These are phyloP conservation scores for Pigoraptor vietnamica DNA, from an alignment of 78 protist species.

Conservation along the genomic window DNA sequence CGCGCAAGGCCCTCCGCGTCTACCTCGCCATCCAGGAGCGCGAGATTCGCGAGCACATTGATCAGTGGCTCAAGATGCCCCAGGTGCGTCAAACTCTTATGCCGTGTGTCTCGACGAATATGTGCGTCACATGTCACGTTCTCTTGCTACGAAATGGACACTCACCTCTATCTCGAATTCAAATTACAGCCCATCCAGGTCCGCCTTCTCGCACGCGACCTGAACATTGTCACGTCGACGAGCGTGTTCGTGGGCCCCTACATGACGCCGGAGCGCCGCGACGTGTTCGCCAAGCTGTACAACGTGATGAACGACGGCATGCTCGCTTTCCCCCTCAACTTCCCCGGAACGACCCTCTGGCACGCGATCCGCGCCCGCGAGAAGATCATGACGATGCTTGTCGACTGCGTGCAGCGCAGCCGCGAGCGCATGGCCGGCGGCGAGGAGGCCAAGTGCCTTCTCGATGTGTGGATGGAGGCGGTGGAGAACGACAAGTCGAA, in stretches of 20 bases:
- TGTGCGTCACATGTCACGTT: too few relatives aligned
- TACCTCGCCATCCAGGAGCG: slow-evolving; percentile 60
- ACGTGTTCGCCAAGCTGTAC: slow-evolving; percentile 37
- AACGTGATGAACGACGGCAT: slow-evolving; percentile 54
- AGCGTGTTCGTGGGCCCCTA: slow-evolving; percentile 61
- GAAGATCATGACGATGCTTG: slow-evolving; percentile 34
- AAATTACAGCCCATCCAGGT: slow-evolving; percentile 19
- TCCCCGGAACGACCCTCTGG: slow-evolving; percentile 53
- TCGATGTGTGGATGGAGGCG: slow-evolving; percentile 11
- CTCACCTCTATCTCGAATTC: too few relatives aligned
- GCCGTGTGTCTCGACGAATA: too few relatives aligned
- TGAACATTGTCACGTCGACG: slow-evolving; percentile 51
- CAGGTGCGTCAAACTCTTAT: too few relatives aligned
- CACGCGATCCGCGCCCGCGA: slow-evolving; percentile 42
- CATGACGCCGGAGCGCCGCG: slow-evolving; percentile 13
- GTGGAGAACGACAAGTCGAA: slow-evolving; percentile 27
- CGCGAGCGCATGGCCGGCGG: slow-evolving; percentile 34
- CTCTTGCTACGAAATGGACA: too few relatives aligned
- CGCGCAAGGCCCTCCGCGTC: slow-evolving; percentile 40
- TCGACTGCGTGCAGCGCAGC: slow-evolving; percentile 12
- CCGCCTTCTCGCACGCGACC: slow-evolving; percentile 38
- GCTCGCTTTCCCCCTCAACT: slow-evolving; percentile 44
- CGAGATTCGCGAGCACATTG: slow-evolving; percentile 25
- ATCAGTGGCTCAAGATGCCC: slow-evolving; percentile 27
- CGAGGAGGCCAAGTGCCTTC: slow-evolving; percentile 20